A percentile compares a stretch with the other conserved stretches of the same genome.
Conservation (phyloP, 495 filamentous ascomycete species). For the Aspergillus homomorphus region DNA sequence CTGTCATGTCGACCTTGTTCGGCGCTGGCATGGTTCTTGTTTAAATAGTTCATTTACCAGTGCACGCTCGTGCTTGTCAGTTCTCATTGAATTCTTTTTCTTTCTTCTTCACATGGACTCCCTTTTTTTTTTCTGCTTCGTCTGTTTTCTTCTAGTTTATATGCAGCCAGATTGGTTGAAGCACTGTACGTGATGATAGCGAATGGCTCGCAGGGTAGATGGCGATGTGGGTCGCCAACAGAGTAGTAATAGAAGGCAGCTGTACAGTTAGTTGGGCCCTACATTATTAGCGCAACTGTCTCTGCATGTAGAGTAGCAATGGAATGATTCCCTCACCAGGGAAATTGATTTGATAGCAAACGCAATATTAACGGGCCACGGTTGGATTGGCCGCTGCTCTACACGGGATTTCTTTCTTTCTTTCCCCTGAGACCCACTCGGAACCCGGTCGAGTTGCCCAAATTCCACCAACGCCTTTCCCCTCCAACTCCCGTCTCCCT, state of each 20-base stretch:
- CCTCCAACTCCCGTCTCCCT: too few species aligned
- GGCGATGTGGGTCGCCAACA: background rate
- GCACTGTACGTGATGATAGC: background rate
- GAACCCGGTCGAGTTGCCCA: background rate
- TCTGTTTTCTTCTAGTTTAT: background rate
- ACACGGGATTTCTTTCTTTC: too few species aligned
- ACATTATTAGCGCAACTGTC: background rate
- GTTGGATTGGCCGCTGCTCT: background rate
- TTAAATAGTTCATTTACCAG: conserved; percentile 21
- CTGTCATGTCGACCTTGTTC: conserved; percentile 57
- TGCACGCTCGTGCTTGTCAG: background rate
- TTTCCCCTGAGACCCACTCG: background rate
- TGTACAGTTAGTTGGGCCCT: background rate
- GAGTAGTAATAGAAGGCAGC: background rate
- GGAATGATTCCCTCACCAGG: background rate
- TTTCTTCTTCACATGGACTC: conserved; percentile 16
- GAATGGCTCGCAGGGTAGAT: background rate
- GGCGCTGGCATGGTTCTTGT: conserved; percentile 56
- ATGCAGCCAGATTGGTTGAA: background rate
- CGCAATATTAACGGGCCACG: background rate
- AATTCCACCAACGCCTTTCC: too few species aligned
- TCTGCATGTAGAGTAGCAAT: conserved; percentile 1
- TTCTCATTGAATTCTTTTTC: conserved; percentile 8
- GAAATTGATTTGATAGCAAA: background rate
- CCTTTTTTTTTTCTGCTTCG: conserved; percentile 9